Conservation (phyloP, 352 stramenopile genomes). For the Globisporangium acanthophoron region DNA sequence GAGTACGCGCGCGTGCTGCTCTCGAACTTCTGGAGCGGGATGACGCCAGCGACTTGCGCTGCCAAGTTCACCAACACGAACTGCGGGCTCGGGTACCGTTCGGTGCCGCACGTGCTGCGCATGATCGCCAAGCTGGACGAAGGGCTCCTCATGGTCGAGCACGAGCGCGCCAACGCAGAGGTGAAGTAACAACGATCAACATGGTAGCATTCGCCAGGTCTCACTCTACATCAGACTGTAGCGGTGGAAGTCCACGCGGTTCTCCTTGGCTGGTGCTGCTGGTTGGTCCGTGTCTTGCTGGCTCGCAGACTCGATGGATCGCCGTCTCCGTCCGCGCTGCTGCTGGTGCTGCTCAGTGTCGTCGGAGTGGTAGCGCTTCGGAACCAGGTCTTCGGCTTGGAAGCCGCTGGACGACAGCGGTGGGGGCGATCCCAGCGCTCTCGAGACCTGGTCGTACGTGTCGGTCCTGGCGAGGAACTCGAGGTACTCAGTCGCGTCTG, state of each 20-base stretch:
- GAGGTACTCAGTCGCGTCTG: constrained; percentile 52
- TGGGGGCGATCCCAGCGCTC: constrained; percentile 23
- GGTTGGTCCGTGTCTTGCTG: not conserved
- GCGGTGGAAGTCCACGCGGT: constrained; percentile 12
- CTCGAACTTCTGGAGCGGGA: constrained; percentile 52
- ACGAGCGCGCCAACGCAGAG: constrained; percentile 20
- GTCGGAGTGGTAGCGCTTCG: not conserved
- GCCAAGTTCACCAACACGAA: constrained; percentile 43
- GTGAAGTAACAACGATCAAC: not conserved
- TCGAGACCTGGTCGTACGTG: constrained; percentile 41
- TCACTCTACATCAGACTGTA: constrained; percentile 8
- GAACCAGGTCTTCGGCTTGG: not conserved
- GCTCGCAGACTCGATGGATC: not conserved
- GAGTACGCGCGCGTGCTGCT: constrained; percentile 64
- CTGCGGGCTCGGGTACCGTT: constrained; percentile 69
- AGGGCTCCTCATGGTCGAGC: constrained; percentile 26
- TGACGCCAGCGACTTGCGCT: constrained; percentile 39
- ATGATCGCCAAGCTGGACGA: constrained; percentile 44
- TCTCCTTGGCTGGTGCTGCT: not conserved
- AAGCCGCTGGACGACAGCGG: not conserved
- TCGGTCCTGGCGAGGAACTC: constrained; percentile 62
- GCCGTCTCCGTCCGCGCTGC: not conserved
- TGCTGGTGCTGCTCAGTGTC: not conserved
- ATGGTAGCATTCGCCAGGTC: not conserved
- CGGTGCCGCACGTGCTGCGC: constrained; percentile 51